Conservation (phyloP, 2,329 filamentous ascomycete species). For the Chaetomiaceae sp. region DNA sequence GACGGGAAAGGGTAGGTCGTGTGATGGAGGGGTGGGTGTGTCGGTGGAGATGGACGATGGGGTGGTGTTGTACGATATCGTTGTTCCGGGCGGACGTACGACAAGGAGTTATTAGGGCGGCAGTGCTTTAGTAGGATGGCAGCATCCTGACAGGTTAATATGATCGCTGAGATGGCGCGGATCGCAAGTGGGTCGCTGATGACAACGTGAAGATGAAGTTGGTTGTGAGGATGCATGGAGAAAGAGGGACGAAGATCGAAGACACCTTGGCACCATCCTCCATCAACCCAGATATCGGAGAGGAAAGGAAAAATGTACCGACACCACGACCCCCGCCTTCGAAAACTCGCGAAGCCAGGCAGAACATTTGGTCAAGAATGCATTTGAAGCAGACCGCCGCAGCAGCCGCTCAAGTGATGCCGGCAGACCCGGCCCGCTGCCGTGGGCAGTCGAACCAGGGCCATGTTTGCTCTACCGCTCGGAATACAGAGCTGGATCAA, state of each 20-base stretch:
- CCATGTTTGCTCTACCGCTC: conserved; percentile 58
- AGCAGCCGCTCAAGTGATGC: conserved; percentile 11
- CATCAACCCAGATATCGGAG: not conserved
- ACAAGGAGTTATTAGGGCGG: no score
- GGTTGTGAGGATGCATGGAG: no score
- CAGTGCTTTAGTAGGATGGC: no score
- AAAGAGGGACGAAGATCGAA: no score
- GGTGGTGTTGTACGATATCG: not conserved
- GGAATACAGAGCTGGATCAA: conserved; percentile 70
- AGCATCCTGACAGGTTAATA: no score
- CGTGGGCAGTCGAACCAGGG: not conserved
- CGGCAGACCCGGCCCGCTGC: conserved; percentile 2
- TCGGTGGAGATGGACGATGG: no score
- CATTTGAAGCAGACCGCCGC: conserved; percentile 2
- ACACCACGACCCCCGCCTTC: conserved; percentile 24
- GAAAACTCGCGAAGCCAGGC: conserved; percentile 26
- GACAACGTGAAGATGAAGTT: no score
- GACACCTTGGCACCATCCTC: not conserved
- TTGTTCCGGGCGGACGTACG: no score
- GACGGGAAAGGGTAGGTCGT: not conserved
- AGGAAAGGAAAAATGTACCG: conserved; percentile 24
- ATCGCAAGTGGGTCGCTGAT: no score
- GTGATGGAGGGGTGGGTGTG: not conserved
- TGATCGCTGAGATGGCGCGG: no score
- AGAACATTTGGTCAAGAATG: conserved; percentile 42